Evolutionary conservation across 352 stramenopile species (phyloP).

Genomic region (Globisporangium acanthophoron): DNA sequence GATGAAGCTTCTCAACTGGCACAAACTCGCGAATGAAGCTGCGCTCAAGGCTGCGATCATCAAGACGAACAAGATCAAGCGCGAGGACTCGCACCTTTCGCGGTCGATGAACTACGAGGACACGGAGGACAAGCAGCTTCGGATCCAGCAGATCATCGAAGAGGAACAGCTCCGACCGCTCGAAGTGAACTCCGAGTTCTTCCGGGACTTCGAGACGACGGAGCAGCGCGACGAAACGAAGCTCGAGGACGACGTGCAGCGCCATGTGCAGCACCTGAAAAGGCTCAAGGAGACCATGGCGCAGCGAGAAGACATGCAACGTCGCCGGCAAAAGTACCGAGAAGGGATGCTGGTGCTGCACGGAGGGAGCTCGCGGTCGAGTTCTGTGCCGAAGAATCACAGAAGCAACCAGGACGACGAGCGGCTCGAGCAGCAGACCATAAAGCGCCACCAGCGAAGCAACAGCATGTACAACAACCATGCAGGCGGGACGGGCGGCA

Average conservation of each 20-base stretch:
- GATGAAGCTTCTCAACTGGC: constrained; percentile 93
- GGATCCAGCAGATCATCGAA: constrained; percentile 90
- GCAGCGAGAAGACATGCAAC: constrained; percentile 57
- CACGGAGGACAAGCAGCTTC: constrained; percentile 77
- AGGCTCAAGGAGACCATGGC: constrained; percentile 66
- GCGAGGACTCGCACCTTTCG: constrained; percentile 54
- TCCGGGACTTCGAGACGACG: constrained; percentile 73
- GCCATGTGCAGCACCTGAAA: constrained; percentile 84
- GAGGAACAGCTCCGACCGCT: constrained; percentile 89
- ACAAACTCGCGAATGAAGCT: constrained; percentile 93
- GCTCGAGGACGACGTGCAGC: constrained; percentile 83
- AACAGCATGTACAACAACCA: constrained; percentile 32
- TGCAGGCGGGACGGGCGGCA: constrained; percentile 9
- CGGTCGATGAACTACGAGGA: constrained; percentile 43
- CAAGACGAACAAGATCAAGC: constrained; percentile 85
- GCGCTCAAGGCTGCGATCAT: constrained; percentile 89
- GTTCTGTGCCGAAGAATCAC: constrained; percentile 20
- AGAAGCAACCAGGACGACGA: constrained; percentile 49
- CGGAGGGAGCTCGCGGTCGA: constrained; percentile 18
- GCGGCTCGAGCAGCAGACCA: constrained; percentile 4
- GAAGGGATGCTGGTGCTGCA: constrained; percentile 57
- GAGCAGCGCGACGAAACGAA: constrained; percentile 58
- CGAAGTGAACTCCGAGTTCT: constrained; percentile 87
- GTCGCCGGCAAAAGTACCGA: constrained; percentile 53
- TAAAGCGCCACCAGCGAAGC: constrained; percentile 12